Evolutionary conservation across 495 filamentous ascomycete species (phyloP), one percentile per base, ranked within the genome.

Genomic region (Penicillium manginii): DNA sequence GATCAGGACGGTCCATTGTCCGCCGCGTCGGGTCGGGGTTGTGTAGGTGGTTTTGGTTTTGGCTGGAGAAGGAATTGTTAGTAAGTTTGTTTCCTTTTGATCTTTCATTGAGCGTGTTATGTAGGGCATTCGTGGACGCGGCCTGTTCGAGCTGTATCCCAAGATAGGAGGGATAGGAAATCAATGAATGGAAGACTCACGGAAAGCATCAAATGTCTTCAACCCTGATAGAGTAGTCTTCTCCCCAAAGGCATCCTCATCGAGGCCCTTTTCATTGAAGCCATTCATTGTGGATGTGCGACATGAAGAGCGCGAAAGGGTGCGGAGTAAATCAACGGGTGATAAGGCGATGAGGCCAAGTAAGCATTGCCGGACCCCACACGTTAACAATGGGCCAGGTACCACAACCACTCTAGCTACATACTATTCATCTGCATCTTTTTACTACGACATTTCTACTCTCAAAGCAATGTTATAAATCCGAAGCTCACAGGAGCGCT

Each of bases 11-110:
- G 96, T 97, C 84, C 91, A 94, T 79, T 93, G 90, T 54, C 94
- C 92, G 66, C 96, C 96, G 66, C 86, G 88, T 37, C 87, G 83
- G 48, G 91, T 90, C 53, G 85, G 85, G 29, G 89, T 86, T 37
- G 91, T 86, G 75, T 97, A 99, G 65, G 90, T 89, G n/a, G 91
- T 80, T 83, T 96, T 96, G 55, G 91, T 90, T 85, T 99, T 99
- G 46, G 94, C 93, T 97, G 64, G 26, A 48, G n/a, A 43, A 22
- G 3, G 6, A 17, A n/a, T 40, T 21, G 52, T 58, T 52, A 64
- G 62, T 19, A 29, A 11, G 37, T 19, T 21, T 45, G 40, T 18
- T 50, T 56, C 19, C 15, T 37, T n/a, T 37, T 37, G n/a, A 37
- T 37, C 35, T 37, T 37, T 37, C 12, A 37, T 37, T 6, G 5